Base-by-base conservation (phyloP, 768 basidiomycete species). In the Russula earlei region DNA sequence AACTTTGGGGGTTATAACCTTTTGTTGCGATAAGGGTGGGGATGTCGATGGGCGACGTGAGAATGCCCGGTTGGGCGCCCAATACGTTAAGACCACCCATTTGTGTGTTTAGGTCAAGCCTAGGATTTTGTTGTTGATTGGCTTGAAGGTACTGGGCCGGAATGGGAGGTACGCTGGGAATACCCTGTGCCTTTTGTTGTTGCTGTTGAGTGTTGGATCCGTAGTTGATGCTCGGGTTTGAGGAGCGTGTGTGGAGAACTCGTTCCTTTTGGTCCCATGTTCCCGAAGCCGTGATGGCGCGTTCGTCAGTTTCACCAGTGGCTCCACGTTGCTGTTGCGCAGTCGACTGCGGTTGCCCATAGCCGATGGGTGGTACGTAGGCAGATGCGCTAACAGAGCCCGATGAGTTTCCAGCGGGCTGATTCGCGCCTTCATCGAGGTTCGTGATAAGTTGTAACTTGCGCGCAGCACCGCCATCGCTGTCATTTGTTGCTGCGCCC, bases 1-100 rank as follows among this genome's bases (percentile, higher is more conserved):
- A 95, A 50, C 78, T 80, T 15, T 79, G 70, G 11, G 93, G 93
- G 62, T 96, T 96, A 68, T 96, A 96, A 17, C 92, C 92, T 70
- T 95, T 95, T 40, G 79, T 77, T 3, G 87, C 82, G 62, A 92
- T 84, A 55, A 96, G 74, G n/a, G 84, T 77, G 17, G 87, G 87
- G 22, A 95, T 82, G 67, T 95, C 93, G 60, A 93, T 79, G 2
- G 91, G 87, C 5, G 87, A 79, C 50, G 70, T 77, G 50, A 81
- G 63, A 65, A 83, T 76, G 15, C 54, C 57, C 2, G 55, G 60
- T 34, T 66, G 62, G 9, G 50, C 58, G 22, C 73, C 74, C 55
- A 74, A 68, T 4, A 72, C 66, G 29, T 72, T 68, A 11, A 71
- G 69, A 63, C 79, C 79, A n/a, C 70, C 72, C 62, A 56, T 37